Evolutionary conservation across 2,329 filamentous ascomycete genomes (phyloP).

Genomic region (Cytospora piceae): DNA sequence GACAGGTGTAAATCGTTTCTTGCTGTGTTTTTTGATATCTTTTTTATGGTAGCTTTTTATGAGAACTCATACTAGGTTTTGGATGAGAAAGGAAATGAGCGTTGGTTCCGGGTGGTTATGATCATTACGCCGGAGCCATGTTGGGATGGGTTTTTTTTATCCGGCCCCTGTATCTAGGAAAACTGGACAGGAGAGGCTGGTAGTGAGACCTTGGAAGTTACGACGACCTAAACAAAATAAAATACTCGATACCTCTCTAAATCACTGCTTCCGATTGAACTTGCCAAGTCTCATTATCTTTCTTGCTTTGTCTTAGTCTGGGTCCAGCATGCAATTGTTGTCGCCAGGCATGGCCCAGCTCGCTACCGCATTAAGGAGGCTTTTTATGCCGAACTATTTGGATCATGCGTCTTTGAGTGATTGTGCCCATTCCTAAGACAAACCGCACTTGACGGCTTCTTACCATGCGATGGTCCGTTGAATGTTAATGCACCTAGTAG

Average conservation of each 20-base stretch:
- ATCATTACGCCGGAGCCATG: constrained; percentile 7
- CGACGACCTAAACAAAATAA: constrained; percentile 20
- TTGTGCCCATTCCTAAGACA: too few relatives aligned
- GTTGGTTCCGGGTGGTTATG: constrained; percentile 3
- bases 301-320: too few relatives aligned
- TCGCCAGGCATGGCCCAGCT: too few relatives aligned
- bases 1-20: constrained; percentile 67
- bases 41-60: not conserved
- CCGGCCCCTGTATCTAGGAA: constrained; percentile 17
- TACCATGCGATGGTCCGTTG: too few relatives aligned
- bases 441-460: too few relatives aligned
- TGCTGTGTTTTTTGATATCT: not conserved
- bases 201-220: not conserved
- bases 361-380: too few relatives aligned
- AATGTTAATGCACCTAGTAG: too few relatives aligned
- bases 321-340: too few relatives aligned
- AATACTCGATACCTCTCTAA: constrained; percentile 12
- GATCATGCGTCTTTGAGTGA: too few relatives aligned
- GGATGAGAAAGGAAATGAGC: constrained; percentile 7
- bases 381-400: too few relatives aligned
- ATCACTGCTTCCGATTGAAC: not conserved
- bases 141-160: not conserved
- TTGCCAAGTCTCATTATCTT: too few relatives aligned
- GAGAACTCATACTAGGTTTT: not conserved
- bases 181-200: constrained; percentile 8